These are phyloP conservation scores for Pleurotus platypus DNA, from an alignment of 768 basidiomycete species.

Conservation along the genomic window DNA sequence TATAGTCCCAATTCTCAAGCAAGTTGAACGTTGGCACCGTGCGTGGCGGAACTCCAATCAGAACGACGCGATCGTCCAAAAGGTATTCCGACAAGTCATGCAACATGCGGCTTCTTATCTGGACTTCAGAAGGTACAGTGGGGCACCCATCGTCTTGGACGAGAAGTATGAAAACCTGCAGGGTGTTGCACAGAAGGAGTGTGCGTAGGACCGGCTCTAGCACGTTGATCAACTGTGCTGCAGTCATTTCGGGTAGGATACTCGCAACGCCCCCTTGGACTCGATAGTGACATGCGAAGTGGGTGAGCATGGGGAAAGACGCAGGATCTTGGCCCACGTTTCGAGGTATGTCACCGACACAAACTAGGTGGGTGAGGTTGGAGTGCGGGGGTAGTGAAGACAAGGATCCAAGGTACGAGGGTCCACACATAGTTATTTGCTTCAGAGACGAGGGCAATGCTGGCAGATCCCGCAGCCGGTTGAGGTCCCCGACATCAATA, in stretches of 20 bases:
- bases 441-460: not conserved
- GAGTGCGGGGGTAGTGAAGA: not conserved
- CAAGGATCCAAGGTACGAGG: not conserved
- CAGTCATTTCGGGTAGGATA: not conserved
- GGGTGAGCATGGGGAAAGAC: not conserved
- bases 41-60: not conserved
- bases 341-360: not conserved
- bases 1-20: not conserved
- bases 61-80: not conserved
- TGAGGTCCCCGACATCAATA: not conserved
- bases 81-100: not conserved
- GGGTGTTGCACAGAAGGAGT: not conserved
- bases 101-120: not conserved
- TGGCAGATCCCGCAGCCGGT: not conserved
- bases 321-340: not conserved
- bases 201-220: not conserved
- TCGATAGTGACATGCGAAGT: conserved; percentile 2
- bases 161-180: not conserved
- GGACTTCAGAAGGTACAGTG: not conserved
- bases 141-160: not conserved
- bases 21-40: not conserved
- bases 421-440: conserved; percentile 2
- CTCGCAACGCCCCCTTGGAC: not conserved
- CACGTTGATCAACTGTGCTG: not conserved
- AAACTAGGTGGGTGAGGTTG: not conserved